Evolutionary conservation across 164 flowering plant species (phyloP), one percentile per base, ranked within the genome.

Genomic region (Vitis riparia): DNA sequence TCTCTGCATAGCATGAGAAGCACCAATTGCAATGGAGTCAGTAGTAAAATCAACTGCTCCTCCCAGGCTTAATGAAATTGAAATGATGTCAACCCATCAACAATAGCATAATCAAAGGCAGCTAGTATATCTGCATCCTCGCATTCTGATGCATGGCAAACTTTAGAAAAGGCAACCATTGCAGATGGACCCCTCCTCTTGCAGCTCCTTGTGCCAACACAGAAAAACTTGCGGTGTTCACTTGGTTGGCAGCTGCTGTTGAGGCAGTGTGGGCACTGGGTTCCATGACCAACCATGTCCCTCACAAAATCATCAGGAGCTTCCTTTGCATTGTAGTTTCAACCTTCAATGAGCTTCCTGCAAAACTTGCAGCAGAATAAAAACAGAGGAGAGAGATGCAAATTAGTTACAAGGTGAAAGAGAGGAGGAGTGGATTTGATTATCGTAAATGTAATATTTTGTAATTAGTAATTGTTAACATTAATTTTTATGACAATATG

Each of bases 1-100:
- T 52, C 67, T 62, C 51, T 55, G 61, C 74, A 82, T 68, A 1
- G 83, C 83, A 63, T 82, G 85, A 19, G 77, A 80, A 44, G 78
- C 69, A 0, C 83, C 83, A 16, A 79, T 77, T 2, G 85, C 76
- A 37, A 72, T 60, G 1, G 59, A 0, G 50, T 77, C 79, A 9
- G 13, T 12, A 3, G 16, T 37, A 5, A 62, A 68, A 0, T 23
- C 5, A 0, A 3, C 2, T 2, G 23, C 2, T 2, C 0, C 14
- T 0, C 5, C 14, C 0, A 19, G 19, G 3, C 82, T 79, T 5
- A 77, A 1, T 1, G 81, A 80, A 3, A 75, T 27, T 6, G 83
- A 30, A 1, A 75, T 69, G 8, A 80, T 37, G 65, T 77, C 80
- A 4, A 77, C 80, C 4, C 76, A 50, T 77, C 76, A 7, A 67